A percentile compares a stretch with the other conserved stretches of the same genome.
Conservation (phyloP, 495 filamentous ascomycete genomes). For the Hyphodiscus hymeniophilus region DNA sequence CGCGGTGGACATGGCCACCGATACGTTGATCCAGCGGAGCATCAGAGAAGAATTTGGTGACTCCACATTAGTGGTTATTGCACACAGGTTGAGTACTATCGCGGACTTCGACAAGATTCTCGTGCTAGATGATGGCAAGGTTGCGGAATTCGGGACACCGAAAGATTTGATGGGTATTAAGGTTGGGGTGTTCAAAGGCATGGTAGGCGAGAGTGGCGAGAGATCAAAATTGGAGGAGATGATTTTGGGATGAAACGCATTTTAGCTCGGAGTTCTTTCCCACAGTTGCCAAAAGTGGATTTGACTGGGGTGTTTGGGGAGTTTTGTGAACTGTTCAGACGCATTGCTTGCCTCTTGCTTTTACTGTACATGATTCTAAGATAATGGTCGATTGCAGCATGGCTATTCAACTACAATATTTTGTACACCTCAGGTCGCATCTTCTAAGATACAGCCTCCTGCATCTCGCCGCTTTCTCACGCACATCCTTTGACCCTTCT, state of each 20-base stretch:
- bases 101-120: constrained; percentile 80
- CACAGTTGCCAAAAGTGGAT: no score
- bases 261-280: no score
- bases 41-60: constrained; percentile 74
- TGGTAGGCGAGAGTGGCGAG: constrained; percentile 74
- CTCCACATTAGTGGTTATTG: constrained; percentile 74
- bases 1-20: constrained; percentile 82
- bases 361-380: no score
- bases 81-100: constrained; percentile 79
- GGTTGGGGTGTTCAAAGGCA: constrained; percentile 50
- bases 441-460: no score
- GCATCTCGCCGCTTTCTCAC: no score
- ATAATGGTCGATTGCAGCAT: no score
- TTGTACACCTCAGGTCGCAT: no score
- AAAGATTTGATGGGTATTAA: constrained; percentile 53
- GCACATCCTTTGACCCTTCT: no score
- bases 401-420: no score
- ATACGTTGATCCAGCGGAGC: constrained; percentile 70
- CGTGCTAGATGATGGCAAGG: constrained; percentile 67
- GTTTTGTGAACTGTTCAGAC: no score
- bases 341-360: no score
- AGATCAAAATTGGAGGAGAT: constrained; percentile 49
- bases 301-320: no score
- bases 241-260: constrained; percentile 18
- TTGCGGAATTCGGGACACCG: constrained; percentile 67